These are phyloP conservation scores for Candida piceae DNA, from an alignment of 805 yeast species.

Conservation along the genomic window DNA sequence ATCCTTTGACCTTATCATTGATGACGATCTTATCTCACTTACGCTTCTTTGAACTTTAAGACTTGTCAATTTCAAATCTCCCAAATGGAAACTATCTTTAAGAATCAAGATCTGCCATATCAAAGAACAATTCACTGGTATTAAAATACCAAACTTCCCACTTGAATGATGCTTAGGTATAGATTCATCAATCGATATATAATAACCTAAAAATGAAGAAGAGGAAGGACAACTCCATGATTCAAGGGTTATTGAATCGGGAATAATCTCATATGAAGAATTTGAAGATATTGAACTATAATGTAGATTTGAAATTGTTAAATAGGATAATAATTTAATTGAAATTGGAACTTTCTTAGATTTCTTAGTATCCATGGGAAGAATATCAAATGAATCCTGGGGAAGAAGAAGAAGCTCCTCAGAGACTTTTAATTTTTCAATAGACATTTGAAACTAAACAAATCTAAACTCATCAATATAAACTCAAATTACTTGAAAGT, in stretches of 20 bases:
- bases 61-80: not conserved
- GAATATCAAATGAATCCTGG: conserved; percentile 1
- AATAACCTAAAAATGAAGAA: conserved; percentile 6
- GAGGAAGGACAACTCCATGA: not conserved
- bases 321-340: conserved; percentile 4
- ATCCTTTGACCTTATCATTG: not conserved
- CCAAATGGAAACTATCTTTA: not conserved
- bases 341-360: conserved; percentile 1
- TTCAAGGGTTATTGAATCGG: conserved; percentile 2
- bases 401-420: not conserved
- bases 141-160: conserved; percentile 2
- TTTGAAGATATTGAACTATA: not conserved
- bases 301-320: conserved; percentile 2
- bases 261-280: conserved; percentile 4
- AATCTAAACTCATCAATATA: too few species aligned
- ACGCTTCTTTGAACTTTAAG: not conserved
- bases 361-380: not conserved
- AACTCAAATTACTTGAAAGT: too few species aligned
- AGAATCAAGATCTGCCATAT: conserved; percentile 8
- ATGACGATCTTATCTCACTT: not conserved
- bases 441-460: too few species aligned
- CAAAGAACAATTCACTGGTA: conserved; percentile 3
- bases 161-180: too few species aligned
- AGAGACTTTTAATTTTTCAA: too few species aligned
- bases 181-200: conserved; percentile 1